Percentiles rank a stretch among this genome's conserved stretches.
Conservation (phyloP, 441 rosid species). For the Eruca vesicaria region DNA sequence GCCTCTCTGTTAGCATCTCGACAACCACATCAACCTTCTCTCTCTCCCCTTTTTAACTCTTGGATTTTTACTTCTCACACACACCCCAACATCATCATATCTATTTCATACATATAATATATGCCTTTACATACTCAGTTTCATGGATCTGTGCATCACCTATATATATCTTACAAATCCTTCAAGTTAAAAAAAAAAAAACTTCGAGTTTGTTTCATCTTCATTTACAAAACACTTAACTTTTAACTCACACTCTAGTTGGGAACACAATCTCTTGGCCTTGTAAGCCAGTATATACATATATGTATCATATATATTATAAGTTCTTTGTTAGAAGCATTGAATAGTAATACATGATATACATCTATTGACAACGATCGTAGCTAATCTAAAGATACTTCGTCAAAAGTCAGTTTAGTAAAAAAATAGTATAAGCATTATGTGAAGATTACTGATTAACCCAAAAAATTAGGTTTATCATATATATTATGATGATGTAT, state of each 20-base stretch:
- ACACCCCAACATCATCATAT: slow-evolving; percentile 35
- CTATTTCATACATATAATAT: neutral
- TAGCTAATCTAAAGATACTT: neutral
- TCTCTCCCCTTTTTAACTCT: slow-evolving; percentile 32
- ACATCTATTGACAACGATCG: neutral
- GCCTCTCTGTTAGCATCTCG: slow-evolving; percentile 43
- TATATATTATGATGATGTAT: neutral
- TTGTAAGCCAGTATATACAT: neutral
- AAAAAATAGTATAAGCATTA: neutral
- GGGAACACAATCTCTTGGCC: neutral
- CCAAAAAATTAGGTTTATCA: neutral
- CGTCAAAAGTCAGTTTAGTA: neutral
- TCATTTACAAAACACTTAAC: neutral
- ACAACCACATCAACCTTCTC: slow-evolving; percentile 36
- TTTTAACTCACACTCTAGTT: neutral
- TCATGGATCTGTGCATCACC: slow-evolving; percentile 14
- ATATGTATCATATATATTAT: neutral
- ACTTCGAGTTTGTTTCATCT: slow-evolving; percentile 2
- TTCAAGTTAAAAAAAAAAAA: neutral
- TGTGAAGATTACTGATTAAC: neutral
- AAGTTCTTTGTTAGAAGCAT: neutral
- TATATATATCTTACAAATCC: neutral
- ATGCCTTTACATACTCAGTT: neutral
- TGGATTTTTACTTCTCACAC: slow-evolving; percentile 34
- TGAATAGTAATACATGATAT: neutral